Conservation (phyloP, 1,139 yeast species). For the Debaryomyces coudertii region DNA sequence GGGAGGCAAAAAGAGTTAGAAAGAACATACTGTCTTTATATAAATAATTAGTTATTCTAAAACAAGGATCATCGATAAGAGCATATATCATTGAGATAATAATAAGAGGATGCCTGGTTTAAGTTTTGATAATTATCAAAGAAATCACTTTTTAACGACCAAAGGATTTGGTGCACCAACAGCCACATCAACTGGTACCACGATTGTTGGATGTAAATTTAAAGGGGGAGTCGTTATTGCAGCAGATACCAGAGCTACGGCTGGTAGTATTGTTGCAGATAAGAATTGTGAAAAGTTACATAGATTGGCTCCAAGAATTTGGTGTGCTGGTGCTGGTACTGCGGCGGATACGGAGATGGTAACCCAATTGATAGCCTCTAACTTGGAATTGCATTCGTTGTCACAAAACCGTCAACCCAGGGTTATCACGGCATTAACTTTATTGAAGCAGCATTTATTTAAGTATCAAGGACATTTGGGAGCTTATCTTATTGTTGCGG, state of each 20-base stretch:
- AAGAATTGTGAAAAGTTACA: conserved; percentile 97
- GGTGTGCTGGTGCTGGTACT: conserved; percentile 99
- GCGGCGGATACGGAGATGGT: conserved; percentile 99
- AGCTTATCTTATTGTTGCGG: conserved; percentile 95
- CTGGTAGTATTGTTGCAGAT: conserved; percentile 95
- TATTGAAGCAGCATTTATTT: conserved; percentile 92
- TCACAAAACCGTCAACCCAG: conserved; percentile 85
- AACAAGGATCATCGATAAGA: background rate
- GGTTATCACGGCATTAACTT: conserved; percentile 89
- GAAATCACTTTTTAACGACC: conserved; percentile 73
- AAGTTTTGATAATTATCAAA: conserved; percentile 88
- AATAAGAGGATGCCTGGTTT: conserved; percentile 72
- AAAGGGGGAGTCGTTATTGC: conserved; percentile 95
- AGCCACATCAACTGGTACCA: conserved; percentile 97
- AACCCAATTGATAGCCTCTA: conserved; percentile 88
- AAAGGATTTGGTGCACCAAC: conserved; percentile 78
- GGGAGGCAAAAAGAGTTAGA: conserved; percentile 5
- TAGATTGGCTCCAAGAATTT: conserved; percentile 86
- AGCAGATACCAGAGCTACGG: conserved; percentile 97
- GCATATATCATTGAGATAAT: conserved; percentile 1
- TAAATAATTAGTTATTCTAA: background rate
- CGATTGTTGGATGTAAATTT: conserved; percentile 94
- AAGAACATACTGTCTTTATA: background rate
- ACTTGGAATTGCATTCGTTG: conserved; percentile 85
- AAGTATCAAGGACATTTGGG: conserved; percentile 97